Percentiles rank a stretch among this genome's conserved stretches.
Conservation (phyloP, 495 filamentous ascomycete genomes). For the Annulohypoxylon nitens region DNA sequence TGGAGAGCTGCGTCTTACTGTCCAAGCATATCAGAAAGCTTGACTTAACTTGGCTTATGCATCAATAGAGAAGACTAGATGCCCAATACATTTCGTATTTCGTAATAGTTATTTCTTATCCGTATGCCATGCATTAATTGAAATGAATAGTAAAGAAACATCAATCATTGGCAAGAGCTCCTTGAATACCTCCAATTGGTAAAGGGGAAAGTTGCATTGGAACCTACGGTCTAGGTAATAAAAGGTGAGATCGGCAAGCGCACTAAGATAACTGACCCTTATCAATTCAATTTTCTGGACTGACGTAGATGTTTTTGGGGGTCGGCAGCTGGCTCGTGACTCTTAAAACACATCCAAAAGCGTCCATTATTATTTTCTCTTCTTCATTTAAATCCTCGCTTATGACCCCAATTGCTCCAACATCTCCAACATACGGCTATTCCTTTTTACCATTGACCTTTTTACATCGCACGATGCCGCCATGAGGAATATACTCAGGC, state of each 20-base stretch:
- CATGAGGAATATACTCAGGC: slow-evolving; percentile 58
- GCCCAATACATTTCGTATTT: slow-evolving; percentile 3
- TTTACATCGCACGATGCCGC: slow-evolving; percentile 57
- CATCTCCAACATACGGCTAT: slow-evolving; percentile 12
- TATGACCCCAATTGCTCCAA: slow-evolving; percentile 43
- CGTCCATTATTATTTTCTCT: not conserved
- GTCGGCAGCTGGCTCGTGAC: slow-evolving; percentile 33
- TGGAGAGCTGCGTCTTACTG: slow-evolving; percentile 13
- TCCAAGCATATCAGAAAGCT: slow-evolving; percentile 27
- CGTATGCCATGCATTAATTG: not conserved
- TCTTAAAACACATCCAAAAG: slow-evolving; percentile 26
- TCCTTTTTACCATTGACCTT: slow-evolving; percentile 23
- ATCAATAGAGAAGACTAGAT: slow-evolving; percentile 18
- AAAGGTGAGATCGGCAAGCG: slow-evolving; percentile 25
- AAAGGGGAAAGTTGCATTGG: not conserved
- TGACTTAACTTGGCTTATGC: slow-evolving; percentile 40
- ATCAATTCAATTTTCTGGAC: slow-evolving; percentile 29
- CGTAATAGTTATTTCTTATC: slow-evolving; percentile 10
- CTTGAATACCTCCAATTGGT: not conserved
- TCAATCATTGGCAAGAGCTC: not conserved
- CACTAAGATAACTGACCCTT: slow-evolving; percentile 17
- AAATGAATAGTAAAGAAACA: slow-evolving; percentile 7
- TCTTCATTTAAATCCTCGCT: slow-evolving; percentile 9
- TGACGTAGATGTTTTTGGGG: slow-evolving; percentile 42
- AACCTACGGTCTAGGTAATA: not conserved